These are phyloP conservation scores for Coniferiporia sulphurascens DNA, from an alignment of 1,284 basidiomycete genomes.

Conservation along the genomic window DNA sequence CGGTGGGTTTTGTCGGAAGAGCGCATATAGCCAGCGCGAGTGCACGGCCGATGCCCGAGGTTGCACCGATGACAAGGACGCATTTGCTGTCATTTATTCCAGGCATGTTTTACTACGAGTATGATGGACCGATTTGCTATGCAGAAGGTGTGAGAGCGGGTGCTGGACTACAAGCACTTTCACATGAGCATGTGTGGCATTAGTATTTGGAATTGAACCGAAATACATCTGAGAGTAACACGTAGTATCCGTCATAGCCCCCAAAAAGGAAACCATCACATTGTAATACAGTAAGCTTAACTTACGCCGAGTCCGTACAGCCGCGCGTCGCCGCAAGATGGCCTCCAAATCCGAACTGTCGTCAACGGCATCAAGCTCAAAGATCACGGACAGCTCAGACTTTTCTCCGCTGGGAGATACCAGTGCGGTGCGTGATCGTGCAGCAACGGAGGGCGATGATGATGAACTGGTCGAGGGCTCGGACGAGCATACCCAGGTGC, in stretches of 20 bases:
- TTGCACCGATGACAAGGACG: conserved; percentile 57
- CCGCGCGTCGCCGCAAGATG: too few species aligned
- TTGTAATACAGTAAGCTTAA: too few species aligned
- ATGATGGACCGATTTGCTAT: background rate
- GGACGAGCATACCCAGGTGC: conserved; percentile 8
- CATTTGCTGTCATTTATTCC: conserved; percentile 49
- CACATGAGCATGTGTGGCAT: too few species aligned
- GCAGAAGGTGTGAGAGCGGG: too few species aligned
- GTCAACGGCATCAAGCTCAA: background rate
- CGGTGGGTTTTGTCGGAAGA: conserved; percentile 45
- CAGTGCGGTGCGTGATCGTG: background rate
- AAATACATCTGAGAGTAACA: too few species aligned
- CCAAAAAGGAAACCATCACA: too few species aligned
- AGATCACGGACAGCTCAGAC: background rate
- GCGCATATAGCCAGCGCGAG: conserved; percentile 49
- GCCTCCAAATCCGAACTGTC: background rate
- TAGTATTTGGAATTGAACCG: too few species aligned
- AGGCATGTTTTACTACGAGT: conserved; percentile 29
- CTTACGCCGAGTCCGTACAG: too few species aligned
- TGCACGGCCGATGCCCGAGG: conserved; percentile 55
- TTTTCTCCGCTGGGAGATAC: background rate
- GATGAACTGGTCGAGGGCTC: background rate
- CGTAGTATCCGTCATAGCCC: too few species aligned
- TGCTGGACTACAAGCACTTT: too few species aligned
- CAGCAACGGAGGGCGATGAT: background rate